Evolutionary conservation across 352 stramenopile genomes (phyloP), one percentile per base, ranked within the genome.

Genomic region (Pythium guiyangense): DNA sequence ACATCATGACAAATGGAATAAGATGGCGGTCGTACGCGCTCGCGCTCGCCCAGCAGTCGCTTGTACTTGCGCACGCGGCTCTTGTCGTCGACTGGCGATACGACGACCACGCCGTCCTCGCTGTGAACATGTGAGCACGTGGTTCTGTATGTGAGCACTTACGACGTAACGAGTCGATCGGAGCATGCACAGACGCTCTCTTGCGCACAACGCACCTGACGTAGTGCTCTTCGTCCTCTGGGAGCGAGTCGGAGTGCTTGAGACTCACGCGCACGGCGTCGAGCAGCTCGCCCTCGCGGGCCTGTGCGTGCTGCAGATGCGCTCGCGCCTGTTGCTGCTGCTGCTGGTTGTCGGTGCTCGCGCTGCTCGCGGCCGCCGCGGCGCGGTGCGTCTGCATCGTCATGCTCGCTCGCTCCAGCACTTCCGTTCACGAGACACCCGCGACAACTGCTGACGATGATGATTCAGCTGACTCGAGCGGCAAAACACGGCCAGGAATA

Each of bases 221-320:
- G 29, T 83, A 82, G 48, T 83, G 64, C 67, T 88, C 81, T 53
- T 84, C 77, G 37, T 83, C 74, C 35, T 71, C 70, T 31, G 76
- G 65, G 27, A 65, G 58, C 25, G 60, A 74, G 42, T 74, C 65
- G 31, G 66, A 4, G 54, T 60, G 69, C 57, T 79, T 79, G 53
- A 69, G 64, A 37, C 53, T 39, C n/a, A 34, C 42, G 39, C 43
- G 35, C 27, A 25, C 44, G 20, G 20, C 49, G 26, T 37, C 39
- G 18, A 43, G 47, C 27, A 12, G 2, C 35, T 39, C 25, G 49
- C 31, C 25, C 31, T 25, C 29, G 4, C 44, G 40, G 3, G 12
- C 35, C 55, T 54, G 54, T 22, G 43, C 57, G 18, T 52, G 15
- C 31, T 37, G 54, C 39, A 37, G 29, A 11, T 14, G n/a, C 27